phyloP scores from a whole-genome alignment of 2,329 filamentous ascomycete species.

The Alternaria burnsii region DNA sequence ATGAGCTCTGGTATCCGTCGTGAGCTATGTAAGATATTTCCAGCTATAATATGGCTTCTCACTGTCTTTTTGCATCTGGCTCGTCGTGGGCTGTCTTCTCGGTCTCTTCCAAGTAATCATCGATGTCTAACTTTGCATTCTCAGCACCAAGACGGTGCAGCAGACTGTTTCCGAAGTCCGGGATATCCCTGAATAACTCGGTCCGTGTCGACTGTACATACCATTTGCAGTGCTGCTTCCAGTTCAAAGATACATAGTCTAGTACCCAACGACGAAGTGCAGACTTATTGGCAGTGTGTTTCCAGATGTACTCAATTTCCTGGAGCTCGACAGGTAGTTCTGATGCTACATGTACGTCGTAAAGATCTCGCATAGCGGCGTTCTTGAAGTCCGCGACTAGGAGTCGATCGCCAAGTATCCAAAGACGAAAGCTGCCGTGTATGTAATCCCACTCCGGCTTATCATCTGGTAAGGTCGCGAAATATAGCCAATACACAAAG shows the following conservation, averaged over 20 bases:
- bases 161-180: neutral
- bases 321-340: neutral
- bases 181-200: neutral
- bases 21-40: neutral
- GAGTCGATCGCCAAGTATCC: neutral
- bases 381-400: neutral
- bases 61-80: neutral
- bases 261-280: neutral
- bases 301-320: neutral
- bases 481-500: neutral
- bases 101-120: neutral
- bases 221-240: rapidly evolving
- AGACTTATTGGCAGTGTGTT: neutral
- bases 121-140: neutral
- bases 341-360: rapidly evolving
- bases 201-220: neutral
- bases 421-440: neutral
- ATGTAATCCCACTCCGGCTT: neutral
- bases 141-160: neutral
- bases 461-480: neutral
- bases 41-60: neutral
- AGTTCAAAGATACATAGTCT: neutral
- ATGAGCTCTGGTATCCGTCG: neutral
- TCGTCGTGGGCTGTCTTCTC: neutral
- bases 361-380: neutral